Evolutionary conservation across 2,329 filamentous ascomycete species (phyloP), one percentile per base, ranked within the genome.

Genomic region (Ambrosiella cleistominuta): DNA sequence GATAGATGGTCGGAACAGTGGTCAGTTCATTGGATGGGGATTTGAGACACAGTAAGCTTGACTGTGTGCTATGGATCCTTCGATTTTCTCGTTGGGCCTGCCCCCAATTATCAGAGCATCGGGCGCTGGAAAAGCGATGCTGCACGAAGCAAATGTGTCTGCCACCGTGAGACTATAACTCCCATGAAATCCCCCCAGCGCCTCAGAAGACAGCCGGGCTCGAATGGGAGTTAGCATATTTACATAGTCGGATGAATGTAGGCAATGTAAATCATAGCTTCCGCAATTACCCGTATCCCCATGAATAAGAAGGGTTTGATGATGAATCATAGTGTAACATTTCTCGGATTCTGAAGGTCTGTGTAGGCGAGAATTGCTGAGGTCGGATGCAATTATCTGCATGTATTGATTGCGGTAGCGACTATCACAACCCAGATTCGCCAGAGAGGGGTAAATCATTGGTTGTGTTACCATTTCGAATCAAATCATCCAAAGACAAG

Each of bases 21-120:
- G 51, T 39, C 35, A 42, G 11, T n/a, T 37, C 13, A 35, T 8
- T 47, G 51, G 51, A 58, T 58, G 51, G 19, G 57, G 52, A 54
- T 58, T 51, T 36, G 15, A 51, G 47, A 36, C 47, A 51, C 47
- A 51, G 47, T 51, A 19, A 15, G 11, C 7, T n/a, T 13, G 4
- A 51, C 47, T 15, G 47, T 36, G 47, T 51, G 47, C 47, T 19
- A 51, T 51, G 47, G 7, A 51, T 51, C 47, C 47, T 11, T 36
- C 9, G 35, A 17, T 17, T 47, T 51, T 51, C 47, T 51, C 47
- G 47, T 51, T 51, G 47, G 17, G 47, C 47, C 17, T 51, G n/a
- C 11, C 2, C 47, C 27, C 40, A 7, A 49, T 36, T 19, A 58
- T 58, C 27, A 27, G 39, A 47, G n/a, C 39, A 47, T 51, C 42